Evolutionary conservation across 352 stramenopile species (phyloP), one percentile per base, ranked within the genome.

Genomic region (Phytophthora multivora): DNA sequence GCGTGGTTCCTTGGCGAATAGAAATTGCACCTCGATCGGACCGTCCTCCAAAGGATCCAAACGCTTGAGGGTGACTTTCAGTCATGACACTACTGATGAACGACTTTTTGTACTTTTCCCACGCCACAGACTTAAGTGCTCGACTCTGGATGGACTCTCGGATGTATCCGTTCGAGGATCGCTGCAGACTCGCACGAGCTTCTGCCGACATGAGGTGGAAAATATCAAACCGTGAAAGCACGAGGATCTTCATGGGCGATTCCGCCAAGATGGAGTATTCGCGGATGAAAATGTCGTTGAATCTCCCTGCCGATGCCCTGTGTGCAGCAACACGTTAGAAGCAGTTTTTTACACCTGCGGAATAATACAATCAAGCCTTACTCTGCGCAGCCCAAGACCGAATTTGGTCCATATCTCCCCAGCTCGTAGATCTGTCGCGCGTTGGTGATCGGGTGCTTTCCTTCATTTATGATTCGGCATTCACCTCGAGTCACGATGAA

Each of bases 221-320:
- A 9, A 92, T 91, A 38, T 94, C 82, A 50, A 92, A 94, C 21
- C 86, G 76, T 19, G 86, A 94, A n/a, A 94, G 67, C 18, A 94
- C 75, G 12, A 94, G 80, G 33, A 92, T 61, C 38, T 90, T 90
- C 46, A 94, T 85, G 0, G 83, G 86, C 0, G 80, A 91, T 52
- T 90, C 73, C 0, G 86, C 86, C 23, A 80, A 66, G 23, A 94
- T 85, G n/a, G 86, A 88, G 66, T 89, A 90, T 26, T 90, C 77
- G 8, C 86, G 82, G 11, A 88, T 70, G 26, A 77, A 86, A 42
- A 94, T 92, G 52, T 94, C 86, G 46, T 90, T 92, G 41, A 93
- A 94, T 51, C 74, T 89, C 7, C 83, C 83, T n/a, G 83, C 77
- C 11, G 83, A 93, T 3, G 86, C 82, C 59, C 85, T 94, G 41